These are phyloP conservation scores for Clohesyomyces aquaticus DNA, from an alignment of 495 filamentous ascomycete genomes.

Conservation along the genomic window DNA sequence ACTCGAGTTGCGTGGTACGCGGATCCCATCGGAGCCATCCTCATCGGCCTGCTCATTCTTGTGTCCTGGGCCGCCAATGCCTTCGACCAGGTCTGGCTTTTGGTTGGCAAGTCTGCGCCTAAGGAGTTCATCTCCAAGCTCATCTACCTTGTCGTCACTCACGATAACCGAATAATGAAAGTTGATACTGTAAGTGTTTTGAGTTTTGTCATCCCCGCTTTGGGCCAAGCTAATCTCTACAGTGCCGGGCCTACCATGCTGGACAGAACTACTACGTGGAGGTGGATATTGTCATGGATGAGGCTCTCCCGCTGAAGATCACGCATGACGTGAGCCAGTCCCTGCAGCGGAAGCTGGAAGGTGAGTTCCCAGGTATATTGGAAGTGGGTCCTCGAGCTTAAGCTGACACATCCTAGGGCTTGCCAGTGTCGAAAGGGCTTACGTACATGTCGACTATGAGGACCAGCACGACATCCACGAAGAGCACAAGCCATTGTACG, in stretches of 20 bases:
- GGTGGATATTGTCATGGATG: constrained; percentile 61
- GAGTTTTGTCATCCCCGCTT: constrained; percentile 8
- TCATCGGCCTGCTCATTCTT: constrained; percentile 58
- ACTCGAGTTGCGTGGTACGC: constrained; percentile 59
- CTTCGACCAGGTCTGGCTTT: constrained; percentile 60
- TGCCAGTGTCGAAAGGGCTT: constrained; percentile 58
- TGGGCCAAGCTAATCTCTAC: constrained; percentile 17
- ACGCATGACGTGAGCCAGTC: constrained; percentile 60
- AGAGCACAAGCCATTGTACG: constrained; percentile 60
- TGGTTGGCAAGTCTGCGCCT: constrained; percentile 59
- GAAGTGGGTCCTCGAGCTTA: neutral
- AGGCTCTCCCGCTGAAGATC: constrained; percentile 53
- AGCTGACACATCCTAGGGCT: constrained; percentile 42
- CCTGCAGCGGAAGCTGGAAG: constrained; percentile 60
- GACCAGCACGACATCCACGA: constrained; percentile 51
- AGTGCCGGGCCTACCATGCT: constrained; percentile 57
- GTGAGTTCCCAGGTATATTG: constrained; percentile 21
- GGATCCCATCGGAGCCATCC: constrained; percentile 60
- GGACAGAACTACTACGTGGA: constrained; percentile 62
- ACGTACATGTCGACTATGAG: constrained; percentile 61
- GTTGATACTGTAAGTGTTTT: constrained; percentile 54
- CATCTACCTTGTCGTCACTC: constrained; percentile 61
- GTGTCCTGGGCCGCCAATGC: constrained; percentile 60
- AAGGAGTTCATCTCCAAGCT: constrained; percentile 60
- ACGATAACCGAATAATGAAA: constrained; percentile 56